Conservation (phyloP, 169 alveolate genomes). For the Plasmodium sp. region DNA sequence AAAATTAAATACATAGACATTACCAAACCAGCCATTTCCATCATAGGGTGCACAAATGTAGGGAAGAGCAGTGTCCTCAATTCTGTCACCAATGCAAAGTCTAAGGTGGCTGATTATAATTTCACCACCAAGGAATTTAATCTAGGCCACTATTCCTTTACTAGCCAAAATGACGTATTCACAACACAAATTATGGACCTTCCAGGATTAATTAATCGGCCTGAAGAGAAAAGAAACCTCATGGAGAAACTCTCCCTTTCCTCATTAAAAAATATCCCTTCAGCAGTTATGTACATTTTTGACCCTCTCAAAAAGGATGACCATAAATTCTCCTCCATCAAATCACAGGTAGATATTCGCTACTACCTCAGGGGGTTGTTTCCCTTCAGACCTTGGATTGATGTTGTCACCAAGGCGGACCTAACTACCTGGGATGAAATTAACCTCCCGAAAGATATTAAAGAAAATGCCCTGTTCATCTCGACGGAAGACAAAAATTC, state of each 20-base stretch:
- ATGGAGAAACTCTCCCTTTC: conserved; percentile 66
- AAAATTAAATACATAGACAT: conserved; percentile 65
- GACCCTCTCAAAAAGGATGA: conserved; percentile 66
- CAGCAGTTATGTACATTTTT: conserved; percentile 65
- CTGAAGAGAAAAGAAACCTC: conserved; percentile 66
- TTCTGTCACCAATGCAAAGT: conserved; percentile 60
- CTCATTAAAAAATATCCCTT: conserved; percentile 53
- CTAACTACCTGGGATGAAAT: conserved; percentile 19
- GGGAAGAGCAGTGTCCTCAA: conserved; percentile 64
- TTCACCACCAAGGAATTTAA: conserved; percentile 66
- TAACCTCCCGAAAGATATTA: conserved; percentile 46
- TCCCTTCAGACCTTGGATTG: conserved; percentile 74
- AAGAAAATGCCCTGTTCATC: conserved; percentile 53
- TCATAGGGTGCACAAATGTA: conserved; percentile 70
- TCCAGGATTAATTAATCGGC: conserved; percentile 68
- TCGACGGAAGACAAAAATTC: conserved; percentile 55
- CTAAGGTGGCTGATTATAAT: conserved; percentile 55
- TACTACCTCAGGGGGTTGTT: conserved; percentile 64
- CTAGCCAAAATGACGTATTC: conserved; percentile 26
- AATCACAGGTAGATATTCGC: conserved; percentile 62
- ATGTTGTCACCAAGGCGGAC: conserved; percentile 62
- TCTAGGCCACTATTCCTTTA: conserved; percentile 72
- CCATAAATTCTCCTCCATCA: conserved; percentile 55
- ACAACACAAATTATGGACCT: conserved; percentile 71
- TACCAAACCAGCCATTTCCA: conserved; percentile 62